These are phyloP conservation scores for Seiridium cupressi DNA, from an alignment of 2,329 filamentous ascomycete species.

Conservation along the genomic window DNA sequence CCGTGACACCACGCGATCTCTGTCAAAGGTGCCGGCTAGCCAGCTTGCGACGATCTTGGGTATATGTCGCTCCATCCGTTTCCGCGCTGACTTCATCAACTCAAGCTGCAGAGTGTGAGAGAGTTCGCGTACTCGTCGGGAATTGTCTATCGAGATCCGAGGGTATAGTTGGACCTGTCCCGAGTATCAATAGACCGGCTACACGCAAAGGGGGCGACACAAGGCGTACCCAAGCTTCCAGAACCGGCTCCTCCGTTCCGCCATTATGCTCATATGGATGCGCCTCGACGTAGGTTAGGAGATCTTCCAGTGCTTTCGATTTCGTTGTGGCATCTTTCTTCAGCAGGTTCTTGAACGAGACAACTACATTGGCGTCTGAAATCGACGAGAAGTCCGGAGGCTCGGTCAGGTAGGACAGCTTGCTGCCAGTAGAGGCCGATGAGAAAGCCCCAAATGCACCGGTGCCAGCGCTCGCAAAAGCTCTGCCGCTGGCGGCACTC, in stretches of 20 bases:
- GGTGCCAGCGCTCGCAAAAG: slow-evolving; percentile 17
- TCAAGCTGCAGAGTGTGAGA: slow-evolving; percentile 72
- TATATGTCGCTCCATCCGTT: slow-evolving; percentile 79
- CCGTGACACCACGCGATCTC: slow-evolving; percentile 71
- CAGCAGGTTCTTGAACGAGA: slow-evolving; percentile 86
- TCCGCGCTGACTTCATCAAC: slow-evolving; percentile 64
- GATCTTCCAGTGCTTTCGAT: slow-evolving; percentile 83
- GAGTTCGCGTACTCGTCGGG: slow-evolving; percentile 82
- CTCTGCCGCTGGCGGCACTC: slow-evolving; percentile 25
- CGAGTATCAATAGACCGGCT: too few relatives aligned
- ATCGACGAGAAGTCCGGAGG: slow-evolving; percentile 77
- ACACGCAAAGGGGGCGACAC: background rate
- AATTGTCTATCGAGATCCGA: slow-evolving; percentile 84
- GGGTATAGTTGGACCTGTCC: slow-evolving; percentile 79
- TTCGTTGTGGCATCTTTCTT: slow-evolving; percentile 96
- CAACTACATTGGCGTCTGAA: slow-evolving; percentile 76
- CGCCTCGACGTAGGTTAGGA: slow-evolving; percentile 62
- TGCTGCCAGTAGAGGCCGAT: slow-evolving; percentile 38
- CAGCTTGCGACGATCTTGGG: slow-evolving; percentile 81
- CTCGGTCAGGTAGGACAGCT: slow-evolving; percentile 83
- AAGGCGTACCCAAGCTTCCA: slow-evolving; percentile 76
- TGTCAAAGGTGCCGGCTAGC: slow-evolving; percentile 87
- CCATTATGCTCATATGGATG: slow-evolving; percentile 53
- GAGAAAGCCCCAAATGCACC: slow-evolving; percentile 41
- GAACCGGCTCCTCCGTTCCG: slow-evolving; percentile 74